phyloP scores from a whole-genome alignment of 768 basidiomycete genomes.

The Termitomyces sp. region DNA sequence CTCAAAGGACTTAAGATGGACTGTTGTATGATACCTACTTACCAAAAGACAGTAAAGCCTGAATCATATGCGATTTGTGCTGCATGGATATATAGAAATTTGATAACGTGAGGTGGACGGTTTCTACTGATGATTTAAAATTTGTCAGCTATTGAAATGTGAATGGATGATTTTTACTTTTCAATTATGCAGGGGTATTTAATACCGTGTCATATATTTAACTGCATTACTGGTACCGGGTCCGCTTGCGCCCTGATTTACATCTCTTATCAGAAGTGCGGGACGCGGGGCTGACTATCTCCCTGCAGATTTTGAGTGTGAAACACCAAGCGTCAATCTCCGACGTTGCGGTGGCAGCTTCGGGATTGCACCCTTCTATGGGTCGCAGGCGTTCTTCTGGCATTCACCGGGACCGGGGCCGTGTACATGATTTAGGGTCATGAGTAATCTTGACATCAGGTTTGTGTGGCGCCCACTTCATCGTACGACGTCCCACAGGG shows the following conservation, averaged over 20 bases:
- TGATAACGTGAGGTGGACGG: no score
- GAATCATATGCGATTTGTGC: not conserved
- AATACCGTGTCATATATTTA: conserved; percentile 67
- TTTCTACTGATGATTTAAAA: no score
- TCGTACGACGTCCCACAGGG: conserved; percentile 35
- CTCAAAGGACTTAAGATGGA: not conserved
- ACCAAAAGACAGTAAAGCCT: not conserved
- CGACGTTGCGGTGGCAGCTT: conserved; percentile 65
- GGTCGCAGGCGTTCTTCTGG: conserved; percentile 63
- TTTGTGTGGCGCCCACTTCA: not conserved
- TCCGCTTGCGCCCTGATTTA: conserved; percentile 20
- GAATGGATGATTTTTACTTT: no score
- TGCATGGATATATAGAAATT: no score
- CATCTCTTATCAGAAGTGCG: not conserved
- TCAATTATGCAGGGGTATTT: conserved; percentile 32
- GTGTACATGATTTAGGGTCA: conserved; percentile 69
- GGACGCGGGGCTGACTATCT: not conserved
- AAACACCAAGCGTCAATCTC: conserved; percentile 65
- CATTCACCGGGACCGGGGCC: conserved; percentile 59
- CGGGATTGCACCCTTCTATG: conserved; percentile 61
- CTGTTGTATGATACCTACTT: conserved; percentile 13
- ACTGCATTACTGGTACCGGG: conserved; percentile 70
- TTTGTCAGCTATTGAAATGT: no score
- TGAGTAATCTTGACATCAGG: conserved; percentile 22
- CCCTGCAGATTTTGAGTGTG: conserved; percentile 62